These are phyloP conservation scores for Fusarium stilboides DNA, from an alignment of 2,329 filamentous ascomycete species.

Conservation along the genomic window DNA sequence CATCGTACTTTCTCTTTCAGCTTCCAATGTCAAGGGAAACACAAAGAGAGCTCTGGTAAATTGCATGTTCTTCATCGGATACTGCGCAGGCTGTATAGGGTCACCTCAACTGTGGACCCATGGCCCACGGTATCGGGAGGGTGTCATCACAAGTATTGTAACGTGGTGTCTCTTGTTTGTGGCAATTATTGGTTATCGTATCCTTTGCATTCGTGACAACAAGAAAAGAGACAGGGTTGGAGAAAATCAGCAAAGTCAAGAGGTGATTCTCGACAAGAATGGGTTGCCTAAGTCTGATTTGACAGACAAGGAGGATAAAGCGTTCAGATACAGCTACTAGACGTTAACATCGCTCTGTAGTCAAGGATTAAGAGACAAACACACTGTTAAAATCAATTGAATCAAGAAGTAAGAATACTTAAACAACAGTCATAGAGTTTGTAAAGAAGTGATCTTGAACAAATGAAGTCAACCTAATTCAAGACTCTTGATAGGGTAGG, in stretches of 20 bases:
- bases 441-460: too few species aligned
- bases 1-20: not conserved
- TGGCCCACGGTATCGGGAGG: slow-evolving; percentile 2
- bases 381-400: too few species aligned
- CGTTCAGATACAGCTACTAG: not conserved
- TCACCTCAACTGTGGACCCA: slow-evolving; percentile 4
- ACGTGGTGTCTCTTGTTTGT: slow-evolving; percentile 4
- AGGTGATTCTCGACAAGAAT: slow-evolving; percentile 2
- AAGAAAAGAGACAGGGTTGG: not conserved
- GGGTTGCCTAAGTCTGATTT: slow-evolving; percentile 7
- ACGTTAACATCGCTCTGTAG: too few species aligned
- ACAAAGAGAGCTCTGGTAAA: slow-evolving; percentile 4
- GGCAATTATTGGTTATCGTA: slow-evolving; percentile 1
- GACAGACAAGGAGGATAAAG: slow-evolving; percentile 1
- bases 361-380: too few species aligned
- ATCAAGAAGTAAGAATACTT: too few species aligned
- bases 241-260: not conserved
- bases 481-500: too few species aligned
- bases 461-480: too few species aligned
- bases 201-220: not conserved
- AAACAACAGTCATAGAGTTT: too few species aligned
- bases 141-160: slow-evolving; percentile 1
- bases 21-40: not conserved
- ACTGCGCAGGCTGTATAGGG: slow-evolving; percentile 1
- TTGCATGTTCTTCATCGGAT: slow-evolving; percentile 13